These are phyloP conservation scores for Polygonum maritimum DNA, from an alignment of 148 eudicot genomes.

Conservation along the genomic window DNA sequence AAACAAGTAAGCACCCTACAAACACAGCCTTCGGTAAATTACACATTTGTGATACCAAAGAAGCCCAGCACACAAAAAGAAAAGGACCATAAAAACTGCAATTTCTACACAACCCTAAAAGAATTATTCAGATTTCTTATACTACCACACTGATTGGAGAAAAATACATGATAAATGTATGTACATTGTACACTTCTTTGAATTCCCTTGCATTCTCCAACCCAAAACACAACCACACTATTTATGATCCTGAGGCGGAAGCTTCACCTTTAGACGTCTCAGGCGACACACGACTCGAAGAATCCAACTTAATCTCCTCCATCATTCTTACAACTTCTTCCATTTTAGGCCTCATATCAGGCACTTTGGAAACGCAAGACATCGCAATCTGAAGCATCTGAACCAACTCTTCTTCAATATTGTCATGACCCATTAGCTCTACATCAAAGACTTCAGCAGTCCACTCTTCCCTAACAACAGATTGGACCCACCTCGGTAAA, in stretches of 20 bases:
- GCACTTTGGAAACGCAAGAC: constrained; percentile 74
- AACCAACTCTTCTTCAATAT: constrained; percentile 88
- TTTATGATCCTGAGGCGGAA: constrained; percentile 19
- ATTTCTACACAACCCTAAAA: constrained; percentile 6
- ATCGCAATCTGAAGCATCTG: constrained; percentile 94
- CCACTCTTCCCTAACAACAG: constrained; percentile 96
- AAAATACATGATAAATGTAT: neutral
- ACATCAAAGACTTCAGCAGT: constrained; percentile 90
- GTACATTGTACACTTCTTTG: constrained; percentile 8
- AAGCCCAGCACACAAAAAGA: neutral
- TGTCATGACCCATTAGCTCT: constrained; percentile 55
- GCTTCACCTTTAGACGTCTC: constrained; percentile 32
- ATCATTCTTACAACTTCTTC: constrained; percentile 70
- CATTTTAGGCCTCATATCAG: constrained; percentile 76
- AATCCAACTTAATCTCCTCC: constrained; percentile 52
- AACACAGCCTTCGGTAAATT: neutral
- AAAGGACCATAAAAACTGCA: neutral
- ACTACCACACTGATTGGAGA: constrained; percentile 6
- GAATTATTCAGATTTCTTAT: neutral
- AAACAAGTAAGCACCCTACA: neutral
- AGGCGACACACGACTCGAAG: constrained; percentile 43
- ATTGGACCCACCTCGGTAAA: constrained; percentile 89
- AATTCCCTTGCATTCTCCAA: neutral
- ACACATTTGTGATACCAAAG: constrained; percentile 5
- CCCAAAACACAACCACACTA: neutral